Conservation (phyloP, 345 rosid species). For the Brassica juncea region DNA sequence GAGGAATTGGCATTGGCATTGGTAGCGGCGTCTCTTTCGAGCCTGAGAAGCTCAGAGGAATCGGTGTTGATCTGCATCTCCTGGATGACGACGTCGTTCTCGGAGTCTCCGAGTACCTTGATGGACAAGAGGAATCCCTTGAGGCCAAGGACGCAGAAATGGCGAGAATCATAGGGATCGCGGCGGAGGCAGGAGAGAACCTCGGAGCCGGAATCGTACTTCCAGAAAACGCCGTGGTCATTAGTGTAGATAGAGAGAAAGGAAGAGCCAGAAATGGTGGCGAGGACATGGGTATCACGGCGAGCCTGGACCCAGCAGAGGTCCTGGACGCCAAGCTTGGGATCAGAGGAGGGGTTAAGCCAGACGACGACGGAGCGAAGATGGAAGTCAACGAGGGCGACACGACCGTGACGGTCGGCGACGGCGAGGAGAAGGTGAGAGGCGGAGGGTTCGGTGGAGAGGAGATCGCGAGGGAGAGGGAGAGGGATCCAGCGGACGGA, state of each 20-base stretch:
- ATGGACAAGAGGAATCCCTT: conserved; percentile 74
- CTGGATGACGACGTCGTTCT: conserved; percentile 62
- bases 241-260: conserved; percentile 54
- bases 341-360: conserved; percentile 52
- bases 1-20: conserved; percentile 33
- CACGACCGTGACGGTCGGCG: conserved; percentile 93
- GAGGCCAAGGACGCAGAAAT: conserved; percentile 71
- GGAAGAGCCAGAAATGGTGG: conserved; percentile 75
- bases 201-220: conserved; percentile 79
- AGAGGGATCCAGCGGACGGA: conserved; percentile 86
- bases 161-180: conserved; percentile 89
- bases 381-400: conserved; percentile 77
- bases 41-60: conserved; percentile 56
- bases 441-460: conserved; percentile 64
- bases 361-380: conserved; percentile 63
- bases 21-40: conserved; percentile 60
- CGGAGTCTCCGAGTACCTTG: conserved; percentile 70
- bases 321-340: conserved; percentile 83
- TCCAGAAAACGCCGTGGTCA: conserved; percentile 55
- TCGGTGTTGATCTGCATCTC: conserved; percentile 67
- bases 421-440: conserved; percentile 56
- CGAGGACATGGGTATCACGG: conserved; percentile 58
- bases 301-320: conserved; percentile 76
- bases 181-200: conserved; percentile 78
- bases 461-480: conserved; percentile 74